Percentiles rank a stretch among this genome's conserved stretches.
Evolutionary conservation across 306 rosid species (phyloP).

Genomic region (Fagus crenata): DNA sequence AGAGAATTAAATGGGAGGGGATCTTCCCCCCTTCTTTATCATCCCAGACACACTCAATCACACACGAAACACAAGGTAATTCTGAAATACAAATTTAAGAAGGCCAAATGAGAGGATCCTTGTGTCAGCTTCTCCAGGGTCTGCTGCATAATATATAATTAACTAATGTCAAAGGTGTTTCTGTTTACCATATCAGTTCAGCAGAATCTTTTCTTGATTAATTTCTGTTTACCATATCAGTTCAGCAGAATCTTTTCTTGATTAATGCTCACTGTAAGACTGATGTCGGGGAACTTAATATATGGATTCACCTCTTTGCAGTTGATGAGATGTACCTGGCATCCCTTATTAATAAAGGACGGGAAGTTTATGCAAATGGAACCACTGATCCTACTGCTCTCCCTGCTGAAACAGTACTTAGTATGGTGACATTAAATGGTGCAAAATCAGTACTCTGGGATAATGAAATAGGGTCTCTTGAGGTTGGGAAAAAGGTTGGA

Average conservation of each 20-base stretch:
- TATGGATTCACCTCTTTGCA: slow-evolving; percentile 41
- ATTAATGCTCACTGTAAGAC: not conserved
- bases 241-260: slow-evolving; percentile 7
- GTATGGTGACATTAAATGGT: slow-evolving; percentile 75
- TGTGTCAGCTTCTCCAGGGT: not conserved
- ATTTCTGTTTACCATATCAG: not conserved
- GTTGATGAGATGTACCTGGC: slow-evolving; percentile 94
- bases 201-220: slow-evolving; percentile 2
- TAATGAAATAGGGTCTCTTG: slow-evolving; percentile 79
- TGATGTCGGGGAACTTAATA: slow-evolving; percentile 20
- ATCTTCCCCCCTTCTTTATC: not conserved
- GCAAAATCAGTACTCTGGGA: slow-evolving; percentile 84
- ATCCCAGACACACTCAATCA: not conserved
- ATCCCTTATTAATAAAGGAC: slow-evolving; percentile 83
- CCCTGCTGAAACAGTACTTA: slow-evolving; percentile 68
- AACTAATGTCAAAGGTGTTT: not conserved
- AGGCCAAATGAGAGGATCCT: not conserved
- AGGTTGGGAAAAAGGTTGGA: slow-evolving; percentile 85
- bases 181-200: not conserved
- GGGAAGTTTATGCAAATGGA: slow-evolving; percentile 61
- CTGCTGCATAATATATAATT: not conserved
- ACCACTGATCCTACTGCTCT: slow-evolving; percentile 75
- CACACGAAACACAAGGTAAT: not conserved
- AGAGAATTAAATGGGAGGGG: too few relatives aligned
- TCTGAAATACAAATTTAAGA: not conserved